phyloP scores from a whole-genome alignment of 2,329 filamentous ascomycete genomes.

The Graphiopsis chlorocephala region DNA sequence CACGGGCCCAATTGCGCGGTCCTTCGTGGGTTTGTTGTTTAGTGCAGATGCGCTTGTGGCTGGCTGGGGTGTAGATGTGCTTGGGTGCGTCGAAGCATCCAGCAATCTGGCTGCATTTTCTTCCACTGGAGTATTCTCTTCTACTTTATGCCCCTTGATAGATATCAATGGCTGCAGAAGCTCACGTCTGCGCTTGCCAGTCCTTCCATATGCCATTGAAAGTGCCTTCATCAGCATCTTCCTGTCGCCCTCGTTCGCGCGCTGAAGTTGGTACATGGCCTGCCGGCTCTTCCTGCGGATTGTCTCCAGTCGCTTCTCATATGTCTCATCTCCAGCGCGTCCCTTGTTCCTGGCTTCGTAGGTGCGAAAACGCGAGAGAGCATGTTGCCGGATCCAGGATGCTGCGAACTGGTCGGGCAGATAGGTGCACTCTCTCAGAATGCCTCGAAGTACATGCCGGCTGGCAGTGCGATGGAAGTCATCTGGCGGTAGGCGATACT shows the following conservation, averaged over 20 bases:
- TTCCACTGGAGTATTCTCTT: not conserved
- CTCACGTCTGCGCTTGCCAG: slow-evolving; percentile 51
- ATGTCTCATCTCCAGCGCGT: slow-evolving; percentile 19
- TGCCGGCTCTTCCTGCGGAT: slow-evolving; percentile 39
- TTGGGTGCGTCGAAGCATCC: not conserved
- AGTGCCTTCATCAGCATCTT: slow-evolving; percentile 53
- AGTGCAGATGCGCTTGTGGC: not conserved
- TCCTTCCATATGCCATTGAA: slow-evolving; percentile 56
- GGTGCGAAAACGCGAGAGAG: slow-evolving; percentile 47
- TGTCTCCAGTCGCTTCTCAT: slow-evolving; percentile 17
- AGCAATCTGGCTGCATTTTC: not conserved
- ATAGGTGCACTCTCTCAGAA: slow-evolving; percentile 59
- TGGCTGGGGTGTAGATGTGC: not conserved
- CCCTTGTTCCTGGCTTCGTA: slow-evolving; percentile 22
- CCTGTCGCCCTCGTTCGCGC: slow-evolving; percentile 57
- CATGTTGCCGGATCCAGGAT: slow-evolving; percentile 48
- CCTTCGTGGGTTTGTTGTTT: not conserved
- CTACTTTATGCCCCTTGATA: not conserved
- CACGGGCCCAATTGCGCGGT: not conserved
- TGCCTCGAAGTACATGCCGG: slow-evolving; percentile 52
- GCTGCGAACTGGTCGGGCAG: slow-evolving; percentile 58
- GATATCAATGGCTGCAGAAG: slow-evolving; percentile 37
- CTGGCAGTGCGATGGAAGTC: slow-evolving; percentile 16
- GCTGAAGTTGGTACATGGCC: slow-evolving; percentile 44
- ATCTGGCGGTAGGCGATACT: not conserved